Base-by-base conservation (phyloP, 768 basidiomycete species). In the Fomitopsis serialis region DNA sequence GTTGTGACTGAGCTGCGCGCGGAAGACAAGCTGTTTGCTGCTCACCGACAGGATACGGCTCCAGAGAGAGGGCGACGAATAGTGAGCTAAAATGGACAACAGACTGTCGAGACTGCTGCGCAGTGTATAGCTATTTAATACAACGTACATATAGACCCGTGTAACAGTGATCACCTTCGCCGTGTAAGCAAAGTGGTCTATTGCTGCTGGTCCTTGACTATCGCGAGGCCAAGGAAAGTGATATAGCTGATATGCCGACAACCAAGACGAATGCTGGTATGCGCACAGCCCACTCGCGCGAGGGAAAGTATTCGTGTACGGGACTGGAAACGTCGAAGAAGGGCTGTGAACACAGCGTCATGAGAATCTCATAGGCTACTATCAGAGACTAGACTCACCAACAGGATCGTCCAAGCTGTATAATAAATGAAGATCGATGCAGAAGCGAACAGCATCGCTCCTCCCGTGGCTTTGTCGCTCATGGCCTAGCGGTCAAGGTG, bases 231-330 rank as follows among this genome's bases (percentile, higher is more conserved):
- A n/a, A 96, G 70, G 68, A 92, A 36, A 77, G 63, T 11, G 89
- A 90, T 37, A 98, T 87, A 11, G 77, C 85, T n/a, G 84, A 76
- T 35, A 97, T 71, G 6, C 94, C 95, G 9, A 88, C 64, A 5
- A 94, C 76, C 8, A 98, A 79, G 47, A 95, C 72, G 67, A 92
- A 80, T 2, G 89, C 87, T 36, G 95, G 94, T 44, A 98, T 67
- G 19, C 89, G 81, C 47, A 98, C 75, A 10, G 92, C 95, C 92
- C 94, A 98, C 74, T 97, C 92, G 46, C 95, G 77, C 5, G 89
- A 66, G 0, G 92, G 96, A 67, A 98, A 98, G 70, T 81, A 84
- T 42, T 64, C 59, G 57, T 94, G 91, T 27, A 96, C 73, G 19
- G 84, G 80, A 61, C 82, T 92, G 2, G 81, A 77, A 1, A 76